Percentiles rank a stretch among this genome's conserved stretches.
These are phyloP conservation scores for Copromyces sp. DNA, from an alignment of 495 filamentous ascomycete species.

Conservation along the genomic window DNA sequence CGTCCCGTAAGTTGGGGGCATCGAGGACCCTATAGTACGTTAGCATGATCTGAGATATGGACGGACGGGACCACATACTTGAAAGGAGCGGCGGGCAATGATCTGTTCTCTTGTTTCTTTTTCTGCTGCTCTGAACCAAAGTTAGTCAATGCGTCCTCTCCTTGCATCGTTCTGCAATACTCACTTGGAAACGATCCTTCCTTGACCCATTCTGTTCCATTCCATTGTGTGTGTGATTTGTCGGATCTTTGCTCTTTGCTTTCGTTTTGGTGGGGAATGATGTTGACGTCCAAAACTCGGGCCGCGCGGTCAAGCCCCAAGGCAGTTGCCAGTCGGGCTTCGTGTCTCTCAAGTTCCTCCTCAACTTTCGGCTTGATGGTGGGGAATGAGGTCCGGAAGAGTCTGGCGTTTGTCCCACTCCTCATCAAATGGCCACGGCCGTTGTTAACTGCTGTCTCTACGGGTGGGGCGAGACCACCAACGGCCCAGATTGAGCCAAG, in stretches of 20 bases:
- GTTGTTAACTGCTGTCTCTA: constrained; percentile 43
- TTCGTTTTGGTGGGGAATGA: constrained; percentile 10
- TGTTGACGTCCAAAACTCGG: constrained; percentile 43
- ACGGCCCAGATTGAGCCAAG: constrained; percentile 71
- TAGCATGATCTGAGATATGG: neutral
- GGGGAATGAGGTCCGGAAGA: constrained; percentile 62
- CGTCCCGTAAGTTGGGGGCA: constrained; percentile 78
- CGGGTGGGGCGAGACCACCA: constrained; percentile 49
- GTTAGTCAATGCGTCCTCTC: neutral
- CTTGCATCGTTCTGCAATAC: constrained; percentile 7
- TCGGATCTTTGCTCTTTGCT: constrained; percentile 1
- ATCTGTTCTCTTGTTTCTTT: constrained; percentile 14
- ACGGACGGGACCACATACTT: constrained; percentile 41
- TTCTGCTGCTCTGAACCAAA: constrained; percentile 1
- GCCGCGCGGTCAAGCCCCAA: constrained; percentile 65
- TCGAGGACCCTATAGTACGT: constrained; percentile 56
- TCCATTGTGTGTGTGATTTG: constrained; percentile 36
- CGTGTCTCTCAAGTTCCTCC: constrained; percentile 56
- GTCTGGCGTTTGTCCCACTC: constrained; percentile 64
- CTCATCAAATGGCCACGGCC: constrained; percentile 52
- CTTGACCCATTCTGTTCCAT: constrained; percentile 50
- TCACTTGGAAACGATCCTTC: constrained; percentile 40
- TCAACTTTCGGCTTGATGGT: constrained; percentile 31
- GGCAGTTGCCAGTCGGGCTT: constrained; percentile 69
- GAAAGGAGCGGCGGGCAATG: constrained; percentile 63